A percentile compares a stretch with the other conserved stretches of the same genome.
These are phyloP conservation scores for Neostapfia colusana DNA, from an alignment of 176 grass and related monocot genomes.

Conservation along the genomic window DNA sequence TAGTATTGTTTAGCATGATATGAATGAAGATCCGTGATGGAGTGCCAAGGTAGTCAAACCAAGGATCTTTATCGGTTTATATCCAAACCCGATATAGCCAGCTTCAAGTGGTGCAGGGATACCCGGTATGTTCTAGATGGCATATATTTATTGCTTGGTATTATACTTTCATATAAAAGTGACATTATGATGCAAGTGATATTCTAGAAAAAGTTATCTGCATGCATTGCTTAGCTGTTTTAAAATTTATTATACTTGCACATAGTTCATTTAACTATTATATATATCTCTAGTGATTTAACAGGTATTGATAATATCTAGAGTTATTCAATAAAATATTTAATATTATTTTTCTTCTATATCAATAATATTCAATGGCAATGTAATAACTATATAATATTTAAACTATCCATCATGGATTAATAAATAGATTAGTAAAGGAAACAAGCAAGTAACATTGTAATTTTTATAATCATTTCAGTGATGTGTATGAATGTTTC, in stretches of 20 bases:
- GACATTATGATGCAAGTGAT: neutral
- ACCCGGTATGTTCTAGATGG: neutral
- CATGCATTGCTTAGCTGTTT: neutral
- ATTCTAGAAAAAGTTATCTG: neutral
- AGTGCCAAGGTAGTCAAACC: neutral
- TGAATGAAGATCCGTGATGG: neutral
- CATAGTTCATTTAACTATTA: neutral
- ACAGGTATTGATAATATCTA: neutral
- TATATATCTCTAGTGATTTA: neutral
- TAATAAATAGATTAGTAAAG: neutral
- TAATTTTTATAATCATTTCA: neutral
- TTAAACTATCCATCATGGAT: neutral
- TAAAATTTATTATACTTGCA: neutral
- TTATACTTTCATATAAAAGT: neutral
- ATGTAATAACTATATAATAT: neutral
- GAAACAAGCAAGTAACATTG: neutral
- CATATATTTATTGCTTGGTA: neutral
- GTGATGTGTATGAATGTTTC: neutral
- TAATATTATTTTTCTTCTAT: neutral
- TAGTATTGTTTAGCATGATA: neutral
- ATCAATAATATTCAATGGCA: neutral
- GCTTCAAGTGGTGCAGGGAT: neutral
- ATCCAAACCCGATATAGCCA: neutral
- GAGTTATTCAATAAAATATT: neutral
- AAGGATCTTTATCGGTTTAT: neutral